These are phyloP conservation scores for Didymella glomerata DNA, from an alignment of 2,329 filamentous ascomycete genomes.

Conservation along the genomic window DNA sequence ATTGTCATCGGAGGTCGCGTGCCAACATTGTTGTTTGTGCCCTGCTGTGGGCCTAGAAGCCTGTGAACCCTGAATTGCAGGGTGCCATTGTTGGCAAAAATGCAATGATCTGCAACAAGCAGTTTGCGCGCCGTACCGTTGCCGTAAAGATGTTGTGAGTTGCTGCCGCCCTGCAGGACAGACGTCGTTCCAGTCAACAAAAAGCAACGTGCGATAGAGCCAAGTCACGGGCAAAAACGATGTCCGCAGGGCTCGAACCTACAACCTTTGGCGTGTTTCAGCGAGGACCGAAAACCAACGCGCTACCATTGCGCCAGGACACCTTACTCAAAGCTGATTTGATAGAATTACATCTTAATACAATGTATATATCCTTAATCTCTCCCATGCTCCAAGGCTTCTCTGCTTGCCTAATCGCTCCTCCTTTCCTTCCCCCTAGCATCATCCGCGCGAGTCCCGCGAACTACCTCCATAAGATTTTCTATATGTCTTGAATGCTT, in stretches of 20 bases:
- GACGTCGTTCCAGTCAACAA: not conserved
- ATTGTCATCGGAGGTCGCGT: constrained; percentile 19
- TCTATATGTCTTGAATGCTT: too few relatives aligned
- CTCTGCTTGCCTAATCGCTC: too few relatives aligned
- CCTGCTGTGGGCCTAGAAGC: not conserved
- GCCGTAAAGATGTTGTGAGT: not conserved
- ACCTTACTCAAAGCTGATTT: constrained; percentile 14
- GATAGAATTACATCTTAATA: not conserved
- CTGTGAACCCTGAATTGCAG: not conserved
- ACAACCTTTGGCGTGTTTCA: constrained; percentile 36
- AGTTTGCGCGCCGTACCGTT: not conserved
- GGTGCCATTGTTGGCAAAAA: constrained; percentile 3
- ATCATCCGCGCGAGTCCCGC: too few relatives aligned
- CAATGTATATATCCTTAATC: too few relatives aligned
- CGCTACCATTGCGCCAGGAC: constrained; percentile 40
- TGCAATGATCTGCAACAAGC: not conserved
- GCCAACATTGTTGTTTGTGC: constrained; percentile 1
- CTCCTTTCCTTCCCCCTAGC: too few relatives aligned
- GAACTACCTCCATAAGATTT: too few relatives aligned
- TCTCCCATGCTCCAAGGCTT: too few relatives aligned
- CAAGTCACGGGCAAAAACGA: not conserved
- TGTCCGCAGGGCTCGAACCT: constrained; percentile 26
- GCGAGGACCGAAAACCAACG: constrained; percentile 36
- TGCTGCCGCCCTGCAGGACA: not conserved
- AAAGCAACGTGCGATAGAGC: not conserved